Base-by-base conservation (phyloP, 1,139 yeast genomes). In the Debaryomycetaceae sp. region DNA sequence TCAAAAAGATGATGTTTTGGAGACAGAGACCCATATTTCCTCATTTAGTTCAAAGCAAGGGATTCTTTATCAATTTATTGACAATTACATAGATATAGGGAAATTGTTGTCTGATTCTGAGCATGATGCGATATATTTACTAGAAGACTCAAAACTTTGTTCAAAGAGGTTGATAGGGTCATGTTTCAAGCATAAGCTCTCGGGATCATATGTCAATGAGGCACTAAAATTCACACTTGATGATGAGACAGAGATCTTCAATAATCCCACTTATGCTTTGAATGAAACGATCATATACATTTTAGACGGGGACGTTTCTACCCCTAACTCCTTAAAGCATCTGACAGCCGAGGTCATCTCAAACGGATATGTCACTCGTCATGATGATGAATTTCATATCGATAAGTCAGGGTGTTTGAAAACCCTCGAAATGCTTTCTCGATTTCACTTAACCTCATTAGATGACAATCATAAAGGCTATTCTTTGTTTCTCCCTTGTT, bases 401-500 rank as follows among this genome's bases (percentile, higher is more conserved):
- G 70, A 72, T 45, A 60, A 62, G 41, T 53, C 57, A 26, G 61
- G 66, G 31, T 71, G 76, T 41, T 54, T 72, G 39, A 53, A 49
- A 29, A 67, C 76, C 0, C 49, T 72, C 32, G 61, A 59, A 29
- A 65, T 65, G 41, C 54, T 72, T 37, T 56, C 55, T 34, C 46
- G 52, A 5, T 61, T 59, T 47, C 63, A 54, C 6, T 49, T 72
- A 31, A 55, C 61, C 17, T 56, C 59, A 9, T 74, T 79, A 40
- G 70, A 75, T 16, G 74, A 78, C 8, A 76, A 79, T 41, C 60
- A 63, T 15, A 50, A 62, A 16, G 95, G 96, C 0, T 87, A 87
- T 64, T 79, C 97, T 0, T 65, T 84, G 0, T 79, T 92, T 39
- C 63, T 91, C 31, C 98, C 98, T 0, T 83, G 92, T 45, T 81